These are phyloP conservation scores for Malassezia restricta DNA, from an alignment of 1,284 basidiomycete species.

Conservation along the genomic window DNA sequence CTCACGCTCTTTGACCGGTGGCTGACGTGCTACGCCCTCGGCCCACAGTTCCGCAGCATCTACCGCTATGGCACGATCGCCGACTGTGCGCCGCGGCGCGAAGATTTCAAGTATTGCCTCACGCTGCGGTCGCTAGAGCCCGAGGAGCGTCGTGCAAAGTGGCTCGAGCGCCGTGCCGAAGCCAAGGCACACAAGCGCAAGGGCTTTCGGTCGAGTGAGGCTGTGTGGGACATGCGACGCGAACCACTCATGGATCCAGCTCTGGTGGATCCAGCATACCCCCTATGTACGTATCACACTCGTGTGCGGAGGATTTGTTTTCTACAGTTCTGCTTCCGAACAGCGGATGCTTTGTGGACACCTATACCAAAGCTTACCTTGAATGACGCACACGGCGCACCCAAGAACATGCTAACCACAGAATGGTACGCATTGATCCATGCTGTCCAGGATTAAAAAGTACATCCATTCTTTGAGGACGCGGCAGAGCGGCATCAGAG, in stretches of 20 bases:
- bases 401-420: neutral
- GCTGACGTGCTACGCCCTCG: slow-evolving; percentile 53
- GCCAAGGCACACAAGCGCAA: slow-evolving; percentile 69
- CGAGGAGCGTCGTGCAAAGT: slow-evolving; percentile 65
- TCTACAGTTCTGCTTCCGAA: slow-evolving; percentile 20
- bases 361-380: slow-evolving; percentile 18
- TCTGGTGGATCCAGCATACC: slow-evolving; percentile 7
- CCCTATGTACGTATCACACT: slow-evolving; percentile 4
- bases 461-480: slow-evolving; percentile 20
- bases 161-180: slow-evolving; percentile 74
- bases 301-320: slow-evolving; percentile 12
- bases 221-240: slow-evolving; percentile 66
- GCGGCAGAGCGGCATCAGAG: neutral
- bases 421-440: slow-evolving; percentile 7
- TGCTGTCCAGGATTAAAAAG: slow-evolving; percentile 18
- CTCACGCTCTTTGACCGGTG: slow-evolving; percentile 39
- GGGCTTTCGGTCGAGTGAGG: slow-evolving; percentile 65
- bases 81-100: slow-evolving; percentile 65
- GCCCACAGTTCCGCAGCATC: slow-evolving; percentile 67
- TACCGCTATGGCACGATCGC: slow-evolving; percentile 73
- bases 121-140: slow-evolving; percentile 64
- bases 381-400: slow-evolving; percentile 10
- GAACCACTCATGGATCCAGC: slow-evolving; percentile 8
- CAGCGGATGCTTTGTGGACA: slow-evolving; percentile 8
- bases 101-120: slow-evolving; percentile 93